Evolutionary conservation across 1,284 basidiomycete genomes (phyloP), one percentile per base, ranked within the genome.

Genomic region (Trametes polyzona): DNA sequence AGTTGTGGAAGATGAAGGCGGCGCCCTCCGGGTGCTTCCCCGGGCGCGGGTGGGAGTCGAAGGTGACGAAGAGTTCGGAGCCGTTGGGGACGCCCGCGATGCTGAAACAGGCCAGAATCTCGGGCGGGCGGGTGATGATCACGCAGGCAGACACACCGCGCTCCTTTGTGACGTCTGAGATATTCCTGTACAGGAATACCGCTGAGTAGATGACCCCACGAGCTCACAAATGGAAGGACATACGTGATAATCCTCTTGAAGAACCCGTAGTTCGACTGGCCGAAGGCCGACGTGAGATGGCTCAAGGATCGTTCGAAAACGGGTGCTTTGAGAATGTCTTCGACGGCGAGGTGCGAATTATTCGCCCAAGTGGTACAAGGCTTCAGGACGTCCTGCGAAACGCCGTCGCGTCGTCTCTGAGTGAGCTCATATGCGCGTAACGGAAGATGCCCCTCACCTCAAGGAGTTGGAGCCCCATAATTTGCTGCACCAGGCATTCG

Each of bases 111-210:
- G 78, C 75, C 24, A 89, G 69, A 52, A 87, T 86, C 67, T 88
- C 87, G 0, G 87, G 87, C 30, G 87, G 84, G 19, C 86, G 83
- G 0, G 87, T 88, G 55, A 89, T 83, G 53, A 88, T 74, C 24
- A 51, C 55, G 40, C 65, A 65, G 75, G 78, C 23, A 76, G 84
- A 8, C 69, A 69, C n/a, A 73, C 74, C 11, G 56, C 64, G 39
- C 65, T 51, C 65, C 61, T 67, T 78, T 64, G 40, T 70, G 64
- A 52, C 76, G 2, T 52, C 37, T 2, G 40, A 16, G 21, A 58
- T 35, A 2, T 50, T 48, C 23, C 62, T 59, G 33, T 3, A n/a
- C 16, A 27, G 26, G 11, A 10, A 41, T 14, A 24, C 12, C 12
- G n/a, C 4, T 16, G 10, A 23, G 5, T 21, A 47, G 44, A 16